Evolutionary conservation across 495 filamentous ascomycete genomes (phyloP).

Genomic region (Penicillium samsonianum): DNA sequence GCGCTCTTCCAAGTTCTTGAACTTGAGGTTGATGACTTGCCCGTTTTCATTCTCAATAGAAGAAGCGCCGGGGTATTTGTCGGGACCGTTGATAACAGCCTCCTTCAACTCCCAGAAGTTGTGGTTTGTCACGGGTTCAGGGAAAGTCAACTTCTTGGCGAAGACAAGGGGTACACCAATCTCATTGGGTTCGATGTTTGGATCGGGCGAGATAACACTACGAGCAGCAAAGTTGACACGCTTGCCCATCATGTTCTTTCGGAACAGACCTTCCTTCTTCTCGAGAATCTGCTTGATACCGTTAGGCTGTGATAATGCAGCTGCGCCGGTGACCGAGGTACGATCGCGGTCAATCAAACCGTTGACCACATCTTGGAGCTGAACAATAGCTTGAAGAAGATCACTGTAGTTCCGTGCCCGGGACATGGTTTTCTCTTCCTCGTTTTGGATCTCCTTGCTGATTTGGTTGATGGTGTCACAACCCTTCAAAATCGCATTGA

Average conservation of each 20-base stretch:
- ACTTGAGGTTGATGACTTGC: constrained; percentile 81
- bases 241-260: constrained; percentile 99
- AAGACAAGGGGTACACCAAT: constrained; percentile 98
- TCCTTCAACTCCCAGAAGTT: constrained; percentile 95
- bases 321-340: constrained; percentile 74
- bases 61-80: constrained; percentile 91
- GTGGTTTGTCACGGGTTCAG: constrained; percentile 94
- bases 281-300: constrained; percentile 98
- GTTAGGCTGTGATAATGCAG: constrained; percentile 42
- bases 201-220: constrained; percentile 97
- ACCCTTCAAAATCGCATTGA: constrained; percentile 74
- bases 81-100: constrained; percentile 91
- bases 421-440: constrained; percentile 39
- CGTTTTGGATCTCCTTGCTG: constrained; percentile 65
- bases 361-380: constrained; percentile 88
- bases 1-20: constrained; percentile 82
- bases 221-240: constrained; percentile 98
- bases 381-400: constrained; percentile 70
- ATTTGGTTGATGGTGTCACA: constrained; percentile 73
- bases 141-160: constrained; percentile 92
- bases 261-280: constrained; percentile 97
- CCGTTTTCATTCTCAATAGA: constrained; percentile 96
- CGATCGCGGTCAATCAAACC: constrained; percentile 83
- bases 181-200: constrained; percentile 97
- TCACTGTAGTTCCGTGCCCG: constrained; percentile 58